Base-by-base conservation (phyloP, 192 early-diverging fungal species). In the Lobulomyces angularis region DNA sequence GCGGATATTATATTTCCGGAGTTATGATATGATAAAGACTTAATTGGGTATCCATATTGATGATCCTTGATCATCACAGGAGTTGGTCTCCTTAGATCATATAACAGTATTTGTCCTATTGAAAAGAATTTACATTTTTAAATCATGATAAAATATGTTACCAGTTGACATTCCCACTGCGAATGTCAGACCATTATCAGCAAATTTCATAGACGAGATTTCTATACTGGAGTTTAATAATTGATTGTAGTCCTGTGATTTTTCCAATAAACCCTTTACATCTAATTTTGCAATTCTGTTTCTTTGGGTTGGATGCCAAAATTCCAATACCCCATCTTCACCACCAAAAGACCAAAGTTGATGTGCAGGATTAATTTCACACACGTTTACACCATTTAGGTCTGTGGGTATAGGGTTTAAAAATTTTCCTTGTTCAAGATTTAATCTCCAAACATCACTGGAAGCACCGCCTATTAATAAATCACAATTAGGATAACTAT, bases 1-100 rank as follows among this genome's bases (percentile, higher is more conserved):
- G 90, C 77, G 16, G 82, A 85, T 37, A 93, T 71, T 7, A 94
- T 65, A 56, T 89, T 89, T 14, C 73, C 76, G 14, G 65, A 59
- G 30, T 81, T 75, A 47, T 91, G 83, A 71, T 83, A 93, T 27
- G 69, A 34, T 26, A 98, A 48, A 8, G 58, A 71, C 58, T 88
- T 86, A 53, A 98, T 95, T 21, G 88, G 87, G 53, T 83, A 77
- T 12, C 90, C 90, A 57, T 92, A 98, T 62, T 92, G 88, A 61
- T 98, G 94, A 69, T 98, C 94, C 68, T 94, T 95, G 51, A 89
- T 69, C 35, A 85, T 64, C 45, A 80, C 71, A 6, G 94, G 94
- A 16, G 71, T 61, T 37, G 70, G 71, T 53, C 79, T 71, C 32
- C 94, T 78, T 54, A 98, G 66, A 71, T 98, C 94, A 55, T 94